Evolutionary conservation across 768 basidiomycete genomes (phyloP).

Genomic region (Tricholoma terreum): DNA sequence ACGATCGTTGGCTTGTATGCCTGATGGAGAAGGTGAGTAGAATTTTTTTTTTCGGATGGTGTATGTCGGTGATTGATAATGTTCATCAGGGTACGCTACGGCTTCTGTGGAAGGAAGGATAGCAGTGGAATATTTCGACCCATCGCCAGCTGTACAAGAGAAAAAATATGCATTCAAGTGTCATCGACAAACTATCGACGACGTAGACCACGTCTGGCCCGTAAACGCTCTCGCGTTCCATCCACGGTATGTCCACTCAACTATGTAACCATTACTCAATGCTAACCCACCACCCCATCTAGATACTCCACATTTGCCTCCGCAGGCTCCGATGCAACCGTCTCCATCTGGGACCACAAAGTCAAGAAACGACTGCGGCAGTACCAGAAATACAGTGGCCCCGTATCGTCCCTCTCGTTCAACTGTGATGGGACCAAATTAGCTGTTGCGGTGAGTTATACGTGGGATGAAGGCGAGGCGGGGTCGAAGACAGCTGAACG

Average conservation of each 20-base stretch:
- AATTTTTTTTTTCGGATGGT: neutral
- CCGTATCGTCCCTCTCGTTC: conserved; percentile 80
- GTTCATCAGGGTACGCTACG: conserved; percentile 64
- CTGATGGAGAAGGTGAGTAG: conserved; percentile 77
- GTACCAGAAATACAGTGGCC: conserved; percentile 72
- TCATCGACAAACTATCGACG: conserved; percentile 86
- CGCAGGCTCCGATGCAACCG: conserved; percentile 89
- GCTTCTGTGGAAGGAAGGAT: conserved; percentile 95
- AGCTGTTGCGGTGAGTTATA: conserved; percentile 84
- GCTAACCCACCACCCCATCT: neutral
- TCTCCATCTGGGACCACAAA: conserved; percentile 96
- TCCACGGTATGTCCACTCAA: conserved; percentile 53
- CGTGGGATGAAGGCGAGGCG: conserved; percentile 84
- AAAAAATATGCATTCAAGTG: conserved; percentile 97
- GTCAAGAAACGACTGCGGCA: conserved; percentile 94
- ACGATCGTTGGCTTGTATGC: conserved; percentile 86
- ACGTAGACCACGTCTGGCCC: conserved; percentile 94
- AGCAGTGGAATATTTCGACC: conserved; percentile 95
- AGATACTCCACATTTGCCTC: conserved; percentile 95
- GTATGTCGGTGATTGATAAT: conserved; percentile 32
- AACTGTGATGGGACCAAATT: conserved; percentile 79
- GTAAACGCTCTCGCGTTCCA: conserved; percentile 96
- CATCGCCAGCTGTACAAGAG: conserved; percentile 70
- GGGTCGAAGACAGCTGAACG: conserved; percentile 63
- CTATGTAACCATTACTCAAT: neutral